Percentiles rank a stretch among this genome's conserved stretches.
These are phyloP conservation scores for barley (Hordeum vulgare) DNA, from an alignment of 176 grass and related monocot species.

Conservation along the genomic window DNA sequence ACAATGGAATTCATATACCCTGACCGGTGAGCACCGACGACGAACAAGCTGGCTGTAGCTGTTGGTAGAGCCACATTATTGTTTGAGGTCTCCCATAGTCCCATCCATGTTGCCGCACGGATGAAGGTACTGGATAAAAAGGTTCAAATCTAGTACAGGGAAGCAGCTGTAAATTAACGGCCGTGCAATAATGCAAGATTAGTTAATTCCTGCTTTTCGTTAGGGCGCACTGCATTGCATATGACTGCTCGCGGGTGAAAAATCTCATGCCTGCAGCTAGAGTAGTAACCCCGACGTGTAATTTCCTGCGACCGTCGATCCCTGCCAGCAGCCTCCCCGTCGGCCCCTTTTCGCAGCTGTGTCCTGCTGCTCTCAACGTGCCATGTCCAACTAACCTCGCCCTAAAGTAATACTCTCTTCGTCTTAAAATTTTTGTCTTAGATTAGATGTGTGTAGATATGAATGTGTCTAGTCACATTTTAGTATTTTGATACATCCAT, in stretches of 20 bases:
- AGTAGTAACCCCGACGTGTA: too few relatives aligned
- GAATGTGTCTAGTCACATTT: too few relatives aligned
- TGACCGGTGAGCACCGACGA: neutral
- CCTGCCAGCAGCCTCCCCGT: too few relatives aligned
- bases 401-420: too few relatives aligned
- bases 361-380: neutral
- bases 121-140: neutral
- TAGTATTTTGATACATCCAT: too few relatives aligned
- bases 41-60: neutral
- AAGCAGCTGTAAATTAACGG: neutral
- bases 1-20: neutral
- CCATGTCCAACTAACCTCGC: neutral
- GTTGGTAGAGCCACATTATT: neutral
- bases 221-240: neutral
- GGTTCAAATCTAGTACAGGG: neutral
- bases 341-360: neutral
- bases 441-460: too few relatives aligned
- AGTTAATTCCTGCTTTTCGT: neutral
- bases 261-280: too few relatives aligned
- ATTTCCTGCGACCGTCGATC: too few relatives aligned
- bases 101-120: neutral
- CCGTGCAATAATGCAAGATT: neutral
- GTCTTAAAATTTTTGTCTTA: too few relatives aligned
- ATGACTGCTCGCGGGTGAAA: too few relatives aligned
- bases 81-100: neutral